These are phyloP conservation scores for Skeletonema tropicum DNA, from an alignment of 108 stramenopile species.

Conservation along the genomic window DNA sequence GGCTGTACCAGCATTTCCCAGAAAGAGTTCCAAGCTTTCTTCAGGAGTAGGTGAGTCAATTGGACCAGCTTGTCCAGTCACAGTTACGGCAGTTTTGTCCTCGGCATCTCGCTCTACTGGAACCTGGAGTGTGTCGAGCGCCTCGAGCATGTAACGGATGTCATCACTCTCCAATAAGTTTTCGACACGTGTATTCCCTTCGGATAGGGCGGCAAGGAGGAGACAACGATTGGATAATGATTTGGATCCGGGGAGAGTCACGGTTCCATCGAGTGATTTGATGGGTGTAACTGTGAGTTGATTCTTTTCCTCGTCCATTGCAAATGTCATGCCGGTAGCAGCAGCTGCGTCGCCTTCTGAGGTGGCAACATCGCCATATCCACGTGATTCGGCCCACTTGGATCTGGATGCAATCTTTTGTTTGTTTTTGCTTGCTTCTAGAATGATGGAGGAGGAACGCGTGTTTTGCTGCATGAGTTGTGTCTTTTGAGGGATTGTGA, in stretches of 20 bases:
- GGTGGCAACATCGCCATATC: constrained; percentile 12
- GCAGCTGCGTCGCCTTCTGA: neutral
- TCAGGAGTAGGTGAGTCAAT: constrained; percentile 76
- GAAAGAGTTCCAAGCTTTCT: constrained; percentile 76
- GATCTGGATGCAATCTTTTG: constrained; percentile 59
- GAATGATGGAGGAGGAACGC: constrained; percentile 13
- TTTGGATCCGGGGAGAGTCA: constrained; percentile 94
- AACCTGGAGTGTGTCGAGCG: constrained; percentile 84
- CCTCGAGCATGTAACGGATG: constrained; percentile 96
- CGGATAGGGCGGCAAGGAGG: constrained; percentile 74
- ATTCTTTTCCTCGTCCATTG: constrained; percentile 39
- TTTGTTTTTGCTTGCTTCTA: constrained; percentile 53
- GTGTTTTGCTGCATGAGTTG: neutral
- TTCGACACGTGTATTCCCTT: constrained; percentile 73
- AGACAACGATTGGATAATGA: constrained; percentile 92
- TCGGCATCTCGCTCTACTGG: constrained; percentile 63
- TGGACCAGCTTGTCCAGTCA: constrained; percentile 84
- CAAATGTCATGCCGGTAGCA: constrained; percentile 32
- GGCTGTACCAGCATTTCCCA: constrained; percentile 96
- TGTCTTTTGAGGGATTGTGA: constrained; percentile 4
- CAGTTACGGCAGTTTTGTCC: constrained; percentile 70
- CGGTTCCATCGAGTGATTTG: constrained; percentile 80
- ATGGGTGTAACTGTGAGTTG: constrained; percentile 81
- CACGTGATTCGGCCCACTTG: constrained; percentile 61
- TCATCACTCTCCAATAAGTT: constrained; percentile 96